Evolutionary conservation across 1,284 basidiomycete genomes (phyloP).

Genomic region (Papiliotrema flavescens): DNA sequence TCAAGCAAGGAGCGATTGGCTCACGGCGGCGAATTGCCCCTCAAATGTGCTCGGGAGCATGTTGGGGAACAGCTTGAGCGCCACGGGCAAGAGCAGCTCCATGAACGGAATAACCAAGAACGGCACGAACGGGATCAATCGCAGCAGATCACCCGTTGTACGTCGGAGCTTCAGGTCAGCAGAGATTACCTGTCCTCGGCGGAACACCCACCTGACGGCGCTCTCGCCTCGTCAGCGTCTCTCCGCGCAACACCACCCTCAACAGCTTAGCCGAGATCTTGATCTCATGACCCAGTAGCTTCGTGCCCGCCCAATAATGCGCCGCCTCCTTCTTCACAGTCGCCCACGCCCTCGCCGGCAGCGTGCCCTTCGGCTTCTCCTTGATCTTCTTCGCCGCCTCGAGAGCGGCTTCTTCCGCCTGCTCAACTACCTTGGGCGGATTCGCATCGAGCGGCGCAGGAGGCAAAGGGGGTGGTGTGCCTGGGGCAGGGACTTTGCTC

Average conservation of each 20-base stretch:
- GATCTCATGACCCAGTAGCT: conserved; percentile 91
- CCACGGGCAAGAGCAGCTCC: conserved; percentile 95
- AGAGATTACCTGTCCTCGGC: background rate
- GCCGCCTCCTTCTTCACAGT: conserved; percentile 92
- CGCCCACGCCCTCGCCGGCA: conserved; percentile 61
- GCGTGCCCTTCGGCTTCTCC: conserved; percentile 37
- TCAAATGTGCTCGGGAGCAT: conserved; percentile 99
- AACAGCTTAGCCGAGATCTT: conserved; percentile 83
- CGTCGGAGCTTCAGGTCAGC: conserved; percentile 65
- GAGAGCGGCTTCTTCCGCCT: conserved; percentile 50
- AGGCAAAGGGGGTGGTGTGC: conserved; percentile 29
- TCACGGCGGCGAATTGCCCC: conserved; percentile 86
- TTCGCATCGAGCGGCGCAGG: conserved; percentile 20
- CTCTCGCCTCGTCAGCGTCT: conserved; percentile 85
- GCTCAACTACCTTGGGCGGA: conserved; percentile 22
- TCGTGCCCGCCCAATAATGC: conserved; percentile 97
- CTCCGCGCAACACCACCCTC: conserved; percentile 88
- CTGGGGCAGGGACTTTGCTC: conserved; percentile 29
- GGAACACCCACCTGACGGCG: conserved; percentile 69
- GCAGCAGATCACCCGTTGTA: conserved; percentile 86
- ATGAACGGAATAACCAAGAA: conserved; percentile 97
- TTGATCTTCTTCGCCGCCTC: conserved; percentile 59
- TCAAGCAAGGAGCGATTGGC: conserved; percentile 30
- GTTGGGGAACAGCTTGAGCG: conserved; percentile 95
- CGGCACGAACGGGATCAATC: conserved; percentile 90